Evolutionary conservation across 2,329 filamentous ascomycete genomes (phyloP).

Genomic region (Amphichorda felina): DNA sequence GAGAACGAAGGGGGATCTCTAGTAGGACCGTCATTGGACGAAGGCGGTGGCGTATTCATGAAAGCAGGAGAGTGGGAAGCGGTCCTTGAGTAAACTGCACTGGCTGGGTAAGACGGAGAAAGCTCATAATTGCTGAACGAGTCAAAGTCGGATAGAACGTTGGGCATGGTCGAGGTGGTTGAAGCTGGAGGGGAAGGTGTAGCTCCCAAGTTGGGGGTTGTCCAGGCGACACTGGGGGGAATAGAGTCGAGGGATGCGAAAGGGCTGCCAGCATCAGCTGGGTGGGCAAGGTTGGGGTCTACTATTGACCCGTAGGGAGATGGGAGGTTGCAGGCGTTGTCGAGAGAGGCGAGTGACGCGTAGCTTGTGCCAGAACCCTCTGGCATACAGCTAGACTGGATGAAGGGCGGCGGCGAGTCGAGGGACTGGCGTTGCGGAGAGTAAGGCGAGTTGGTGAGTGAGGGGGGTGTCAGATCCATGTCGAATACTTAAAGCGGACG

Average conservation of each 20-base stretch:
- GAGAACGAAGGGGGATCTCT: neutral
- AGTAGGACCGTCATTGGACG: neutral
- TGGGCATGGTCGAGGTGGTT: slow-evolving; percentile 28
- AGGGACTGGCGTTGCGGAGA: slow-evolving; percentile 6
- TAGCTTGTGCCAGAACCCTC: neutral
- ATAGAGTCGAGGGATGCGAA: slow-evolving; percentile 21
- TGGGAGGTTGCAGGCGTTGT: slow-evolving; percentile 2
- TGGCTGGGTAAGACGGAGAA: slow-evolving; percentile 25
- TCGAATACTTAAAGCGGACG: too few species aligned
- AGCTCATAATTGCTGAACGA: slow-evolving; percentile 33
- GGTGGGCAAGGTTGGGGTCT: slow-evolving; percentile 23
- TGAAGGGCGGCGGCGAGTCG: slow-evolving; percentile 4
- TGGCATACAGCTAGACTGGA: slow-evolving; percentile 1
- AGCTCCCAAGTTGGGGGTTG: slow-evolving; percentile 24
- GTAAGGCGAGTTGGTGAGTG: slow-evolving; percentile 9
- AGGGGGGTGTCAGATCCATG: slow-evolving; percentile 10
- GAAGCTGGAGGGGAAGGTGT: slow-evolving; percentile 16
- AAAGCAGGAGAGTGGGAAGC: slow-evolving; percentile 3
- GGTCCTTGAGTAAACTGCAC: slow-evolving; percentile 31
- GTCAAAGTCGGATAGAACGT: slow-evolving; percentile 38
- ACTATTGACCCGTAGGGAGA: slow-evolving; percentile 20
- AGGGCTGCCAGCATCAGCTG: slow-evolving; percentile 17
- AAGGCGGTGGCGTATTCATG: slow-evolving; percentile 2
- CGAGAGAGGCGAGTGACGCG: neutral
- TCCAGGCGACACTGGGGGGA: slow-evolving; percentile 29